Conservation (phyloP, 1,139 yeast genomes). For the Yamadazyma kanchanaburiensis region DNA sequence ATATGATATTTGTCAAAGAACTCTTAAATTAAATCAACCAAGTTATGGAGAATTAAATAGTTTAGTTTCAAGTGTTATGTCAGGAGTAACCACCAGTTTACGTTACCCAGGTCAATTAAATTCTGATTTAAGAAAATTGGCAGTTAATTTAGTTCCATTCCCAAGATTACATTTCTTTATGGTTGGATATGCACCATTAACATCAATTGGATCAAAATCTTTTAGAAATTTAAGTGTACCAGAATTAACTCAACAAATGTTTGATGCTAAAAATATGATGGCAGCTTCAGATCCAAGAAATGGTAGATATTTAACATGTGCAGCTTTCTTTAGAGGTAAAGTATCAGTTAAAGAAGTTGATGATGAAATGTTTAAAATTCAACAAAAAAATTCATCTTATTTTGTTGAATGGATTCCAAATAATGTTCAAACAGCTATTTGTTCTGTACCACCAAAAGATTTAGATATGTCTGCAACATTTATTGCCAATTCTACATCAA, state of each 20-base stretch:
- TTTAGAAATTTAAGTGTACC: slow-evolving; percentile 85
- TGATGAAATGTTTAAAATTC: slow-evolving; percentile 86
- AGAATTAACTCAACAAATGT: slow-evolving; percentile 90
- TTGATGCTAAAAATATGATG: slow-evolving; percentile 91
- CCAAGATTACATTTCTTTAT: slow-evolving; percentile 93
- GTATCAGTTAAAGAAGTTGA: slow-evolving; percentile 91
- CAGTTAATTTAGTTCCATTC: slow-evolving; percentile 91
- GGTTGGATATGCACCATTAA: slow-evolving; percentile 92
- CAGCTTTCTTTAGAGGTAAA: slow-evolving; percentile 91
- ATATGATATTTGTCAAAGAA: slow-evolving; percentile 82
- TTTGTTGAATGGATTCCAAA: slow-evolving; percentile 98
- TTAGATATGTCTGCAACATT: slow-evolving; percentile 89
- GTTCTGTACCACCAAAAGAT: slow-evolving; percentile 85
- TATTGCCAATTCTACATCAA: slow-evolving; percentile 88
- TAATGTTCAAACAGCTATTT: slow-evolving; percentile 90
- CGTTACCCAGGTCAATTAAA: slow-evolving; percentile 94
- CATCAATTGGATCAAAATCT: slow-evolving; percentile 73
- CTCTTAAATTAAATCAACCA: slow-evolving; percentile 78
- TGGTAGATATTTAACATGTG: slow-evolving; percentile 91
- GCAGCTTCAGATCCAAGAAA: slow-evolving; percentile 90
- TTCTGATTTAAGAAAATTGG: slow-evolving; percentile 86
- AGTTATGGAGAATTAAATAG: slow-evolving; percentile 73
- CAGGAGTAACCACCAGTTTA: slow-evolving; percentile 85
- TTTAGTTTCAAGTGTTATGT: slow-evolving; percentile 86
- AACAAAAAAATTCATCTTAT: slow-evolving; percentile 73